A percentile compares a stretch with the other conserved stretches of the same genome.
Evolutionary conservation across 495 filamentous ascomycete species (phyloP).

Genomic region (Aspergillus heteromorphus): DNA sequence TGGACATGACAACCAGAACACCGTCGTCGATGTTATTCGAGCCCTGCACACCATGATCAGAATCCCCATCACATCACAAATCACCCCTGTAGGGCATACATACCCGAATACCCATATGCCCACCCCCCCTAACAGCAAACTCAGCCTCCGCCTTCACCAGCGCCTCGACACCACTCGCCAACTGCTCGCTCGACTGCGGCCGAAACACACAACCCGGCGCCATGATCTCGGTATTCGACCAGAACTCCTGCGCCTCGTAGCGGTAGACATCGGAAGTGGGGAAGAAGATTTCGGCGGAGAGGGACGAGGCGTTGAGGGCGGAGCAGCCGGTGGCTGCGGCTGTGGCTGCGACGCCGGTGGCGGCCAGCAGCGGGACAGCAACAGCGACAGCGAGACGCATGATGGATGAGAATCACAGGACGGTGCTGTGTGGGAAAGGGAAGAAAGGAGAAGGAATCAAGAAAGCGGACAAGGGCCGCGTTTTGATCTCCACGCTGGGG

Average conservation of each 20-base stretch:
- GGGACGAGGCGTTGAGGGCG: slow-evolving; percentile 14
- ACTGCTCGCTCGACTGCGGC: slow-evolving; percentile 20
- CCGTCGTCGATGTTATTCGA: slow-evolving; percentile 42
- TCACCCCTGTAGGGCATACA: neutral
- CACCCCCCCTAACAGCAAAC: slow-evolving; percentile 35
- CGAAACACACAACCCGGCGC: slow-evolving; percentile 32
- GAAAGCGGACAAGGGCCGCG: neutral
- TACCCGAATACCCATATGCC: slow-evolving; percentile 35
- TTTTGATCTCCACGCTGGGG: neutral
- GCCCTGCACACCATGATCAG: slow-evolving; percentile 17
- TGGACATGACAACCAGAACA: slow-evolving; percentile 51
- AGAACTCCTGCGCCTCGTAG: slow-evolving; percentile 30
- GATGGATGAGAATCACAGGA: neutral
- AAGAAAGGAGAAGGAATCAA: neutral
- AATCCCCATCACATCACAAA: neutral
- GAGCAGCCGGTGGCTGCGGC: slow-evolving; percentile 14
- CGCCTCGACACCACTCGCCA: slow-evolving; percentile 22
- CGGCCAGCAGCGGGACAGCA: slow-evolving; percentile 10
- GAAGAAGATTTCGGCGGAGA: slow-evolving; percentile 20
- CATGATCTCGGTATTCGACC: slow-evolving; percentile 35
- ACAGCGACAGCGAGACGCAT: slow-evolving; percentile 18
- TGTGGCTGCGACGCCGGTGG: slow-evolving; percentile 13
- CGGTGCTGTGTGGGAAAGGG: too few relatives aligned
- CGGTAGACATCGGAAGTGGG: slow-evolving; percentile 22
- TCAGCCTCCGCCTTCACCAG: slow-evolving; percentile 28